Conservation (phyloP, 1,284 basidiomycete genomes). For the Porodaedalea pini region DNA sequence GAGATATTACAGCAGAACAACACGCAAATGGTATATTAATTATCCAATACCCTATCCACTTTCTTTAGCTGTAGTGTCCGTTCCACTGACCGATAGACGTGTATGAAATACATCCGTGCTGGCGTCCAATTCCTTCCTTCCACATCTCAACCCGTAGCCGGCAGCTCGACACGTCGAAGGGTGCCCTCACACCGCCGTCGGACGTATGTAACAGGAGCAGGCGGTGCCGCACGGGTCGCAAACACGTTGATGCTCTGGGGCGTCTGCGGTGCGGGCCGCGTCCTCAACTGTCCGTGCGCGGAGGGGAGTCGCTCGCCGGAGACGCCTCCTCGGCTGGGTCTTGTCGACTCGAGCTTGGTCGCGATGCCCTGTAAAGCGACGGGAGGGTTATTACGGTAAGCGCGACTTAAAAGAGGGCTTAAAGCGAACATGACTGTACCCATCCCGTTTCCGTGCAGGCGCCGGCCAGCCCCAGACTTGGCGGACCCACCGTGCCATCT, state of each 20-base stretch:
- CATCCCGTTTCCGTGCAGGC: slow-evolving; percentile 24
- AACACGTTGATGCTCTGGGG: slow-evolving; percentile 1
- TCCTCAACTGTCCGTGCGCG: slow-evolving; percentile 20
- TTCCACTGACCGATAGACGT: not conserved
- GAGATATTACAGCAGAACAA: not conserved
- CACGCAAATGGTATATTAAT: not conserved
- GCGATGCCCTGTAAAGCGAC: slow-evolving; percentile 5
- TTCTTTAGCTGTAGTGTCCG: slow-evolving; percentile 1
- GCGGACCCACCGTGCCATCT: slow-evolving; percentile 88
- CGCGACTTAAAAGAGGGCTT: slow-evolving; percentile 5
- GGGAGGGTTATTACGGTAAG: slow-evolving; percentile 15
- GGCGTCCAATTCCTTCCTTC: not conserved
- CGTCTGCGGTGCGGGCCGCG: not conserved
- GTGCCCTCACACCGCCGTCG: slow-evolving; percentile 6
- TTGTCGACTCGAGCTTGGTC: slow-evolving; percentile 21
- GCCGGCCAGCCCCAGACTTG: slow-evolving; percentile 84
- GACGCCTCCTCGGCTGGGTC: slow-evolving; percentile 17
- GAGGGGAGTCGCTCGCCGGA: slow-evolving; percentile 19
- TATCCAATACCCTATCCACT: slow-evolving; percentile 6
- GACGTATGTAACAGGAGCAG: slow-evolving; percentile 1
- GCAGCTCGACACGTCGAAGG: slow-evolving; percentile 13
- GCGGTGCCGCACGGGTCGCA: not conserved
- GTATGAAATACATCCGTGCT: not conserved
- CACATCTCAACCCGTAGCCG: slow-evolving; percentile 7
- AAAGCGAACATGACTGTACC: slow-evolving; percentile 22